phyloP scores from a whole-genome alignment of 257 asterid species.

The Eucommia ulmoides region DNA sequence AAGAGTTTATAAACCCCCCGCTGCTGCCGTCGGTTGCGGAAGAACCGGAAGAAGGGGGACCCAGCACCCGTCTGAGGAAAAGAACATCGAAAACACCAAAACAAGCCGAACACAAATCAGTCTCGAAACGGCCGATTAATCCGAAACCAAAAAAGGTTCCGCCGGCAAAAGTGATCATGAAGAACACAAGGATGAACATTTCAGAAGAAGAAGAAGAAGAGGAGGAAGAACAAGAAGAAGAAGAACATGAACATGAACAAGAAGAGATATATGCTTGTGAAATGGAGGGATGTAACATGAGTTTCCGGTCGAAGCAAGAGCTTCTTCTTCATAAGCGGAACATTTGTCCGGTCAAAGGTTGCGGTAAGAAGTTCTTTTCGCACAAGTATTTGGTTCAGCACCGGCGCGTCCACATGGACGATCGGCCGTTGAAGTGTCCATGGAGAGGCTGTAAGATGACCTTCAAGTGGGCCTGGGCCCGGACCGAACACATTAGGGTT shows the following conservation, averaged over 20 bases:
- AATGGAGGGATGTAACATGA: conserved; percentile 84
- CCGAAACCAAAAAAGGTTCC: no score
- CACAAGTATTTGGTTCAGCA: conserved; percentile 97
- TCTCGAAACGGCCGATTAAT: no score
- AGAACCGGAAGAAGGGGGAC: conserved; percentile 66
- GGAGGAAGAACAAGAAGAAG: conserved; percentile 21
- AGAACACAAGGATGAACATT: conserved; percentile 36
- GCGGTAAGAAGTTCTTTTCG: conserved; percentile 91
- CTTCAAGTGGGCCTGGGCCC: conserved; percentile 99
- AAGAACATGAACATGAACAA: conserved; percentile 38
- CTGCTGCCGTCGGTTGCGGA: conserved; percentile 14
- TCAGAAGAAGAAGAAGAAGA: neutral
- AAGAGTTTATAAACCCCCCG: no score
- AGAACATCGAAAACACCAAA: conserved; percentile 34
- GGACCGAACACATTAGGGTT: conserved; percentile 93
- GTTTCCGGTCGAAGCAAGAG: conserved; percentile 69
- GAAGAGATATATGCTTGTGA: conserved; percentile 72
- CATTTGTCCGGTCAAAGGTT: conserved; percentile 82
- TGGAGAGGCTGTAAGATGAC: conserved; percentile 99
- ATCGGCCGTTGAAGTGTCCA: conserved; percentile 95
- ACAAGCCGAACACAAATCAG: conserved; percentile 7
- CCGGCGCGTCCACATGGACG: conserved; percentile 90
- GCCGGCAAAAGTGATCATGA: no score
- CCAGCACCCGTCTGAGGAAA: conserved; percentile 79
- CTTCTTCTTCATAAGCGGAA: conserved; percentile 59